Percentiles rank a stretch among this genome's conserved stretches.
These are phyloP conservation scores for Tulasnella sp. DNA, from an alignment of 768 basidiomycete genomes.

Conservation along the genomic window DNA sequence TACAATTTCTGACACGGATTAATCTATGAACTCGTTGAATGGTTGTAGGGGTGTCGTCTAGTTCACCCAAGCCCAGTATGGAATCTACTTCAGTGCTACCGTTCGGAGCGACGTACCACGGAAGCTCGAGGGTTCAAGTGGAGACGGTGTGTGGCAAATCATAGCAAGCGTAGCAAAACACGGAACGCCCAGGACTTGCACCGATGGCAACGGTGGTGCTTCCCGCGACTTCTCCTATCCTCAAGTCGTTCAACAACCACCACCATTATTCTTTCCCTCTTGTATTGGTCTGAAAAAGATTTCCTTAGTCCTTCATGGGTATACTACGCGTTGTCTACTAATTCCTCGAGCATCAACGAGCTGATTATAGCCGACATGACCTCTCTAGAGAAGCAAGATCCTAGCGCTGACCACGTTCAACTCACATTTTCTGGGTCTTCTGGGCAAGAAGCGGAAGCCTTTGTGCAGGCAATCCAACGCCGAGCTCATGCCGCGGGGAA, in stretches of 20 bases:
- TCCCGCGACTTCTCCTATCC: background rate
- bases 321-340: background rate
- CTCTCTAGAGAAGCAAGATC: background rate
- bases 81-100: background rate
- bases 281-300: background rate
- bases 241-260: background rate
- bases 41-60: background rate
- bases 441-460: background rate
- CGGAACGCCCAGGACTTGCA: background rate
- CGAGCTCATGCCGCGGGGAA: background rate
- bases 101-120: background rate
- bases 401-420: background rate
- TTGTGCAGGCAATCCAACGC: background rate
- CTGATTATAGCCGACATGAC: background rate
- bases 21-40: background rate
- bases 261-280: background rate
- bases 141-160: background rate
- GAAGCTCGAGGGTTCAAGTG: background rate
- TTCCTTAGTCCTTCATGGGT: background rate
- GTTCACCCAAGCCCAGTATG: no score
- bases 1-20: background rate
- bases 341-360: background rate
- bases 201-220: background rate
- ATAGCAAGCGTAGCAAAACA: background rate
- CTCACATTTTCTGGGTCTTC: background rate